Evolutionary conservation across 371 early-diverging fungal genomes (phyloP).

Genomic region (Zychaea mexicana): DNA sequence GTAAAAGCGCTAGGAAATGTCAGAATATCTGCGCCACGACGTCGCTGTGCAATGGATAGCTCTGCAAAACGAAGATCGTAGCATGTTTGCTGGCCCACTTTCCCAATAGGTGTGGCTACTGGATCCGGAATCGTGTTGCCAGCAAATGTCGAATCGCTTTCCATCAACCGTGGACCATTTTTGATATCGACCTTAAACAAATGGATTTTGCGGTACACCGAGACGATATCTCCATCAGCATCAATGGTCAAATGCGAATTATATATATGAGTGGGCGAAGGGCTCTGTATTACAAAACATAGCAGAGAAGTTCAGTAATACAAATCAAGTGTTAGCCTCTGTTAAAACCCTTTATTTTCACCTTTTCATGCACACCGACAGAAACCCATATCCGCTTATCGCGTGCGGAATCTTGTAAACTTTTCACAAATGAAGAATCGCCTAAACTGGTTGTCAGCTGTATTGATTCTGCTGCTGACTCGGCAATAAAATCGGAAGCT

Average conservation of each 20-base stretch:
- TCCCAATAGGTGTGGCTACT: constrained; percentile 71
- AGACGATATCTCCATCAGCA: constrained; percentile 56
- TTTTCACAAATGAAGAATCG: constrained; percentile 55
- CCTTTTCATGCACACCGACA: constrained; percentile 77
- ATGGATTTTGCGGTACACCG: constrained; percentile 78
- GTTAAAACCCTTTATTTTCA: constrained; percentile 10
- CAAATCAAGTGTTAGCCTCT: neutral
- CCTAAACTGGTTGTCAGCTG: constrained; percentile 54
- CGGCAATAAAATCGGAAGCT: constrained; percentile 80
- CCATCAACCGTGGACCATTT: constrained; percentile 64
- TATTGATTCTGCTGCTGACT: constrained; percentile 42
- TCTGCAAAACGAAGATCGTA: constrained; percentile 89
- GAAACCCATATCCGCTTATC: constrained; percentile 71
- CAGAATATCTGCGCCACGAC: constrained; percentile 71
- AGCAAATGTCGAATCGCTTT: constrained; percentile 60
- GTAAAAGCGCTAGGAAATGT: constrained; percentile 91
- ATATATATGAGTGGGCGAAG: constrained; percentile 33
- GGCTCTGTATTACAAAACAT: neutral
- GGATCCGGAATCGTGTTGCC: constrained; percentile 59
- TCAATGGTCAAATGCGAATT: constrained; percentile 77
- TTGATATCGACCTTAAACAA: constrained; percentile 76
- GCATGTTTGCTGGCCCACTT: constrained; percentile 73
- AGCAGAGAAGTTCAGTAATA: neutral
- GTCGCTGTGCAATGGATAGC: constrained; percentile 57
- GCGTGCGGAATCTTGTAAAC: constrained; percentile 58